These are phyloP conservation scores for Yamadazyma kanchanaburiensis DNA, from an alignment of 1,139 yeast species.

Conservation along the genomic window DNA sequence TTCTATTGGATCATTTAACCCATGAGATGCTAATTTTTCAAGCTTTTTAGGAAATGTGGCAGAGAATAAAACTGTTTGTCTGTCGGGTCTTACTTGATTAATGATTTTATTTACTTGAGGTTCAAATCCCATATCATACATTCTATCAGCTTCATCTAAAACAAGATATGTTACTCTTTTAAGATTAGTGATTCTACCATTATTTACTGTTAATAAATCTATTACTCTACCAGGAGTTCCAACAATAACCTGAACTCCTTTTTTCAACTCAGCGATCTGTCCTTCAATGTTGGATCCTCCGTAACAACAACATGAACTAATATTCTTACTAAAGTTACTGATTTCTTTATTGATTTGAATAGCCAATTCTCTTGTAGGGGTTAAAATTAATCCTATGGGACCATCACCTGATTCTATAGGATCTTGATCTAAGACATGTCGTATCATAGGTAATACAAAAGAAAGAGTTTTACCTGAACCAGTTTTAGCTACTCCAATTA, in stretches of 20 bases:
- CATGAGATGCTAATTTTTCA: slow-evolving; percentile 68
- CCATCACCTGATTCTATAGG: slow-evolving; percentile 56
- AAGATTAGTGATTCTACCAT: slow-evolving; percentile 73
- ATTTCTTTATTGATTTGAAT: slow-evolving; percentile 77
- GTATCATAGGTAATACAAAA: slow-evolving; percentile 75
- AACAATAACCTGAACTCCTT: slow-evolving; percentile 78
- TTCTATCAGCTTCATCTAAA: slow-evolving; percentile 93
- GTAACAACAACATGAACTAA: slow-evolving; percentile 72
- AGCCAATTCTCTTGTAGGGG: slow-evolving; percentile 94
- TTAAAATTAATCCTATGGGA: slow-evolving; percentile 75
- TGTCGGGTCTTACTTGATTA: slow-evolving; percentile 75
- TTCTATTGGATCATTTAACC: slow-evolving; percentile 63
- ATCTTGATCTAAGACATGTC: slow-evolving; percentile 76
- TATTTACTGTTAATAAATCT: slow-evolving; percentile 80
- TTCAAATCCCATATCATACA: slow-evolving; percentile 97
- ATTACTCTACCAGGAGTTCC: slow-evolving; percentile 97
- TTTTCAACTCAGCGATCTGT: slow-evolving; percentile 77
- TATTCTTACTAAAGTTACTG: slow-evolving; percentile 50
- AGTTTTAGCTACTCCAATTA: slow-evolving; percentile 92
- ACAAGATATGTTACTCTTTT: slow-evolving; percentile 75
- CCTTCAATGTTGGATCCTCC: slow-evolving; percentile 89
- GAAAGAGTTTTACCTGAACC: slow-evolving; percentile 96
- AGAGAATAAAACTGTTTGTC: slow-evolving; percentile 89
- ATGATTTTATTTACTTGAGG: slow-evolving; percentile 90
- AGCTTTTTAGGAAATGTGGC: slow-evolving; percentile 89